phyloP scores from a whole-genome alignment of 495 filamentous ascomycete species.

The Mytilinidion resinicola region DNA sequence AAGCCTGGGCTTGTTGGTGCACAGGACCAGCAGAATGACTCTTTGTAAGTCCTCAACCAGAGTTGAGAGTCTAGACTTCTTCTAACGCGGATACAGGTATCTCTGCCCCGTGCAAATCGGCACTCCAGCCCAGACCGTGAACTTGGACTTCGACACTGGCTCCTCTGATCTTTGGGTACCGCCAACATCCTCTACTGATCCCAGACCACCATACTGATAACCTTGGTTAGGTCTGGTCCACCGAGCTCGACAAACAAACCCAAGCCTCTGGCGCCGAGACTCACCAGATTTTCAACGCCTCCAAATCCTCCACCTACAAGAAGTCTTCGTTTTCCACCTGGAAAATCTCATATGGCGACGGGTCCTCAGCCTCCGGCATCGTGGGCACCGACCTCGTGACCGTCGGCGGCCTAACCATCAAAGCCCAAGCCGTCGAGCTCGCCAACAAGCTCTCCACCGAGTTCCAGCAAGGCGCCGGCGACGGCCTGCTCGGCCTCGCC shows the following conservation, averaged over 20 bases:
- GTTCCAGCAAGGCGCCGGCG: constrained; percentile 55
- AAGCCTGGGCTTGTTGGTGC: constrained; percentile 54
- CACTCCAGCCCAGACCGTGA: constrained; percentile 59
- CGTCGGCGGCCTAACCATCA: constrained; percentile 62
- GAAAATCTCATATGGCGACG: constrained; percentile 71
- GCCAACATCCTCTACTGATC: neutral
- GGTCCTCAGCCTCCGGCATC: constrained; percentile 60
- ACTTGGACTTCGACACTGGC: constrained; percentile 71
- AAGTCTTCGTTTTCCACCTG: constrained; percentile 46
- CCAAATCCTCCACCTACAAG: constrained; percentile 59
- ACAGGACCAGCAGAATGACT: constrained; percentile 71
- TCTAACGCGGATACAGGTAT: constrained; percentile 37
- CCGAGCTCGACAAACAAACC: constrained; percentile 42
- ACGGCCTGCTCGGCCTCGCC: constrained; percentile 70
- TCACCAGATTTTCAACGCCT: constrained; percentile 52
- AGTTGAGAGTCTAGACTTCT: too few species aligned
- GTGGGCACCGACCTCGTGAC: constrained; percentile 65
- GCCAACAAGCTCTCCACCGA: constrained; percentile 57
- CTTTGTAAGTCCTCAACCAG: constrained; percentile 26
- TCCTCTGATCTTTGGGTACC: constrained; percentile 71
- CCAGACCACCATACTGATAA: neutral
- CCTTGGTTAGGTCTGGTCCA: constrained; percentile 45
- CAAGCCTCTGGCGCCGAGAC: constrained; percentile 28
- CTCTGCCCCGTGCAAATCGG: constrained; percentile 63
- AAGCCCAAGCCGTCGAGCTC: constrained; percentile 63